These are phyloP conservation scores for Setomelanomma holmii DNA, from an alignment of 2,329 filamentous ascomycete genomes.

Conservation along the genomic window DNA sequence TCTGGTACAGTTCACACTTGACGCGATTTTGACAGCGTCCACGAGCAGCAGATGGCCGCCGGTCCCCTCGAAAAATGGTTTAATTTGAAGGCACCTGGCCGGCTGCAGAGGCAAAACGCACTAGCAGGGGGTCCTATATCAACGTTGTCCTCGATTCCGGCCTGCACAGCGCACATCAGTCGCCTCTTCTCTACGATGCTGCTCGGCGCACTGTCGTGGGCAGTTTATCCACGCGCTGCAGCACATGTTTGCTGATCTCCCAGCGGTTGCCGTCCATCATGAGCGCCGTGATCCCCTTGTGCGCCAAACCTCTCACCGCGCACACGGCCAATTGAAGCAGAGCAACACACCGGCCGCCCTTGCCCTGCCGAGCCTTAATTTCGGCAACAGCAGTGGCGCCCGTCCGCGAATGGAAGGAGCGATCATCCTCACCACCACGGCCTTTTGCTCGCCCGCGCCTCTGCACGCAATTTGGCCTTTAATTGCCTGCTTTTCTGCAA, in stretches of 20 bases:
- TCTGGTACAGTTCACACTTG: neutral
- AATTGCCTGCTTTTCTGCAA: constrained; percentile 17
- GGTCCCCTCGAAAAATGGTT: constrained; percentile 4
- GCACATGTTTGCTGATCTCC: neutral
- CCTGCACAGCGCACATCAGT: neutral
- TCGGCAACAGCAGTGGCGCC: constrained; percentile 20
- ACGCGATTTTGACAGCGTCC: neutral
- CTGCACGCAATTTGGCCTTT: constrained; percentile 13
- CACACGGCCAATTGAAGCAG: constrained; percentile 25
- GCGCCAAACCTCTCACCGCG: neutral
- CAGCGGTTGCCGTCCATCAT: neutral
- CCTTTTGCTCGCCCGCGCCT: constrained; percentile 3
- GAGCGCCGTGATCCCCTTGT: neutral
- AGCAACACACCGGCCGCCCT: constrained; percentile 8
- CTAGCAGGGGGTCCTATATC: constrained; percentile 19
- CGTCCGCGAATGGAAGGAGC: constrained; percentile 5
- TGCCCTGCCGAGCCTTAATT: constrained; percentile 20
- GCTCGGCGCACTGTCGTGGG: neutral
- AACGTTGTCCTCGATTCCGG: constrained; percentile 6
- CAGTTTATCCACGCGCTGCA: neutral
- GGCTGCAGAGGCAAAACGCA: constrained; percentile 28
- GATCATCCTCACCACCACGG: constrained; percentile 12
- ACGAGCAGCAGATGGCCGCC: neutral
- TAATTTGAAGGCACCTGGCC: constrained; percentile 24
- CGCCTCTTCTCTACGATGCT: neutral